A percentile compares a stretch with the other conserved stretches of the same genome.
Evolutionary conservation across 768 basidiomycete species (phyloP).

Genomic region (Hysterangium stoloniferum): DNA sequence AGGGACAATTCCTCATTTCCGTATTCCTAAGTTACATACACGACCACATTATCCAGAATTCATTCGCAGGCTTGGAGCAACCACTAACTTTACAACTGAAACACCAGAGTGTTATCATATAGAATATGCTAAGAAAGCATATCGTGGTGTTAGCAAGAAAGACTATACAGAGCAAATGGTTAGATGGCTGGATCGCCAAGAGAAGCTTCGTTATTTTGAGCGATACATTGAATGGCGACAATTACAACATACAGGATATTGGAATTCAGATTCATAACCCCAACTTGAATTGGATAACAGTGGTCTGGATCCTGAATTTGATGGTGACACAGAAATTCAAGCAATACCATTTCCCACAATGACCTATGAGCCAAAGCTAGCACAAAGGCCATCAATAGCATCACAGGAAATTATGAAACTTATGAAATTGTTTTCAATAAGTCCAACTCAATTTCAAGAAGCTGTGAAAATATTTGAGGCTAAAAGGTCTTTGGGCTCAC

Average conservation of each 20-base stretch:
- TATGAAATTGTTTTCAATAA: not conserved
- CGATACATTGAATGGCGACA: not conserved
- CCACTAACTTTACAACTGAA: constrained; percentile 31
- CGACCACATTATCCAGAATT: constrained; percentile 15
- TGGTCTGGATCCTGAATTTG: not conserved
- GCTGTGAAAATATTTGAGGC: not conserved
- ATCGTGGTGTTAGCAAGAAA: constrained; percentile 22
- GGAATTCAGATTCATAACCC: no score
- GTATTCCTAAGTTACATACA: constrained; percentile 23
- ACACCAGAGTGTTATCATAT: constrained; percentile 27
- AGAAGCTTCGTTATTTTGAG: constrained; percentile 12
- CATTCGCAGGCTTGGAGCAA: constrained; percentile 20
- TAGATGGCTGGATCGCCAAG: constrained; percentile 27
- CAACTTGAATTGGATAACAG: not conserved
- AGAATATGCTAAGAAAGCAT: constrained; percentile 25
- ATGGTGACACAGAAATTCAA: not conserved
- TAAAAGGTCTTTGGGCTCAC: not conserved
- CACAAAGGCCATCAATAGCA: not conserved
- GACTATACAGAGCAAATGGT: constrained; percentile 35
- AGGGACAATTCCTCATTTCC: constrained; percentile 13
- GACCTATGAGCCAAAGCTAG: not conserved
- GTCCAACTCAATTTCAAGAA: not conserved
- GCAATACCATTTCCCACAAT: not conserved
- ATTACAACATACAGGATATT: no score
- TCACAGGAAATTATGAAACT: not conserved